Conservation (phyloP, 768 basidiomycete species). For the Dictyophora rubrovolvata region DNA sequence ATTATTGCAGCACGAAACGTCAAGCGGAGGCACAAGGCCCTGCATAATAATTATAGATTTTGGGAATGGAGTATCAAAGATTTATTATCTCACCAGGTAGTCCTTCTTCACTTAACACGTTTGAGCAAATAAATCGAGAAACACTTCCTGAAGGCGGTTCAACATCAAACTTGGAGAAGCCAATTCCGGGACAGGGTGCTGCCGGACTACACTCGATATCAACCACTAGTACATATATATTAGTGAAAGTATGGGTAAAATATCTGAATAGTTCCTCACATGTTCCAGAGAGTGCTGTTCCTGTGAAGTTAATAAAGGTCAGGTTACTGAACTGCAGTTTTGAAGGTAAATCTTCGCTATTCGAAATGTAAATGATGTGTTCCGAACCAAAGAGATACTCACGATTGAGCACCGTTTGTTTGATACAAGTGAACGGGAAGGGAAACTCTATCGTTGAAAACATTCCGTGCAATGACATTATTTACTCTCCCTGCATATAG, state of each 20-base stretch:
- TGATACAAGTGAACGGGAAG: constrained; percentile 39
- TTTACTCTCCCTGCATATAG: constrained; percentile 29
- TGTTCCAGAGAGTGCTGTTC: constrained; percentile 32
- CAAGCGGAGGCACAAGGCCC: background rate
- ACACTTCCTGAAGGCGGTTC: constrained; percentile 26
- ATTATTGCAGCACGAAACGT: background rate
- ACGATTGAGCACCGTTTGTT: constrained; percentile 41
- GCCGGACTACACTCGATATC: constrained; percentile 42
- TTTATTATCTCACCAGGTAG: constrained; percentile 16
- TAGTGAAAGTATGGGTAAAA: background rate
- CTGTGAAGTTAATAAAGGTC: constrained; percentile 36
- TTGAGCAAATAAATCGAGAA: constrained; percentile 35
- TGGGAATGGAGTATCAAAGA: background rate
- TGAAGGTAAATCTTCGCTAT: constrained; percentile 41
- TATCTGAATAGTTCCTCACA: constrained; percentile 19
- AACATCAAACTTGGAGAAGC: constrained; percentile 32
- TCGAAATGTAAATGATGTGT: background rate
- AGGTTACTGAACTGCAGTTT: constrained; percentile 37
- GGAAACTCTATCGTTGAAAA: constrained; percentile 37
- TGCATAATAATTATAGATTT: background rate
- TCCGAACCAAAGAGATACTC: constrained; percentile 9
- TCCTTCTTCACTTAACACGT: constrained; percentile 28
- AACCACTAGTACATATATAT: constrained; percentile 27
- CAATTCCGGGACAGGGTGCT: constrained; percentile 35
- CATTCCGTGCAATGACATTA: constrained; percentile 33